Conservation (phyloP, 163 green algal genomes). For the Chlamydomonas reinhardtii region DNA sequence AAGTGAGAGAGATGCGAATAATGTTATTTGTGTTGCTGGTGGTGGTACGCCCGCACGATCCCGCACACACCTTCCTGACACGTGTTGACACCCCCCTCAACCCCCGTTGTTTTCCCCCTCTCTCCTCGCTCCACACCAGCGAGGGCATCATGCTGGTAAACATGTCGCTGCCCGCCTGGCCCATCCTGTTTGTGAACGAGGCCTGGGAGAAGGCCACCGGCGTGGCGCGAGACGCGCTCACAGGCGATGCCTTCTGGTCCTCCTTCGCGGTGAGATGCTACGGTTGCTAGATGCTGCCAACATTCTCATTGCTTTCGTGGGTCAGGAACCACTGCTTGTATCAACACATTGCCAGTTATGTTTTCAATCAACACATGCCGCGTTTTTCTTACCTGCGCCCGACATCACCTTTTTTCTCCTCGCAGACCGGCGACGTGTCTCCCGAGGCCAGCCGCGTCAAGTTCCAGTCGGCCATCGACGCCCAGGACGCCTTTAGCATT, state of each 20-base stretch:
- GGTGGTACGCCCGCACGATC: no score
- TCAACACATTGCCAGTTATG: no score
- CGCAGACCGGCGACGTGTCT: constrained; percentile 22
- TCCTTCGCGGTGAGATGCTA: constrained; percentile 52
- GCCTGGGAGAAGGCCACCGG: constrained; percentile 56
- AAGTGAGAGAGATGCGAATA: constrained; percentile 43
- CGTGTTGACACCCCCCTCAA: no score
- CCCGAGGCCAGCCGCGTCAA: constrained; percentile 13
- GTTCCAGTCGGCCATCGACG: constrained; percentile 31
- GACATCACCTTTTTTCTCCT: no score
- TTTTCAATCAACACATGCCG: no score
- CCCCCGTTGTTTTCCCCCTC: no score
- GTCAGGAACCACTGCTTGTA: no score
- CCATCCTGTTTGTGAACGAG: constrained; percentile 68
- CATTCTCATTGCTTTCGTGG: no score
- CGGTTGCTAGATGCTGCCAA: no score
- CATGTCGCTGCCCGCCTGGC: constrained; percentile 51
- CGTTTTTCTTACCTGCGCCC: background rate
- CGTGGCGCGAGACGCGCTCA: constrained; percentile 42
- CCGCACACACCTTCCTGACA: no score
- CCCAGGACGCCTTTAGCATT: constrained; percentile 58
- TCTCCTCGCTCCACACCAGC: constrained; percentile 11
- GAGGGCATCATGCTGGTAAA: constrained; percentile 69
- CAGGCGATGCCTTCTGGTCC: constrained; percentile 58
- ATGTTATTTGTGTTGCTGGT: background rate